Evolutionary conservation across 116 monocot species (phyloP).

Genomic region (Zostera marina): DNA sequence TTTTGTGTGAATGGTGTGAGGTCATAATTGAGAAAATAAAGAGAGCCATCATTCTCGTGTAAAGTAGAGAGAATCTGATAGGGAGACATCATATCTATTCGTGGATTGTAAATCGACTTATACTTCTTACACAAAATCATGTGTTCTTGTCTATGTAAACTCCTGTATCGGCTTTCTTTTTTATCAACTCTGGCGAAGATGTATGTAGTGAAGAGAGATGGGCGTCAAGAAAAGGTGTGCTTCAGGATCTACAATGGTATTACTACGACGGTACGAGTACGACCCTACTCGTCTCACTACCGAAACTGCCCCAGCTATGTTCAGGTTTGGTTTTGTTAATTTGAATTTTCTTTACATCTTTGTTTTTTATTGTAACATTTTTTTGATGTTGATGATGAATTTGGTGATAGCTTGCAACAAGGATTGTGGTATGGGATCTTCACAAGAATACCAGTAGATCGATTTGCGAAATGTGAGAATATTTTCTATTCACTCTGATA

Average conservation of each 20-base stretch:
- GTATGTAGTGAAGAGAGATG: constrained; percentile 96
- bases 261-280: constrained; percentile 84
- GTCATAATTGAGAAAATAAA: no score
- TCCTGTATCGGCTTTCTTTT: neutral
- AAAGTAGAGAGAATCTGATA: no score
- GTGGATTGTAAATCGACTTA: no score
- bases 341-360: neutral
- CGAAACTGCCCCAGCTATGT: constrained; percentile 94
- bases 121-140: no score
- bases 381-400: neutral
- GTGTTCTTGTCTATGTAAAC: neutral
- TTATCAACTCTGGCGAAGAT: constrained; percentile 8
- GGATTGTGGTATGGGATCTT: constrained; percentile 59
- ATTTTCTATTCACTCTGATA: neutral
- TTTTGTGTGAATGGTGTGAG: no score
- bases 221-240: constrained; percentile 89
- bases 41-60: no score
- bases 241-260: constrained; percentile 92
- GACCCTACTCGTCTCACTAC: constrained; percentile 81
- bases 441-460: constrained; percentile 90
- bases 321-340: constrained; percentile 12
- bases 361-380: neutral
- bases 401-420: constrained; percentile 13
- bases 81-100: no score
- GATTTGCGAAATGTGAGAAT: constrained; percentile 83